A percentile compares a stretch with the other conserved stretches of the same genome.
phyloP scores from a whole-genome alignment of 345 rosid species.

The Boechera stricta region DNA sequence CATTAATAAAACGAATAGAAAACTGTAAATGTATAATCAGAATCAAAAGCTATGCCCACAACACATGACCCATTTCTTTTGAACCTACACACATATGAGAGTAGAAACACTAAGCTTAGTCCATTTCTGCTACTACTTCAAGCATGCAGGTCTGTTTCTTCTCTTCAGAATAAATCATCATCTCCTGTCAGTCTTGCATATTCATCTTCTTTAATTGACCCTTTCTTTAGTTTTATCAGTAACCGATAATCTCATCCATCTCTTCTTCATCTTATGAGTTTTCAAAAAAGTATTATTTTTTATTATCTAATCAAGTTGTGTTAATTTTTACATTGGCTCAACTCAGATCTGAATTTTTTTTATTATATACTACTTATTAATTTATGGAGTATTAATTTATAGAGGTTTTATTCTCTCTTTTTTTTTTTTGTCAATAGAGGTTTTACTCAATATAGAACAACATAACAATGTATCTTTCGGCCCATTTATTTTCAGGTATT shows the following conservation, averaged over 20 bases:
- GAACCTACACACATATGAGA: no score
- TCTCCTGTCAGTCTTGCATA: constrained; percentile 71
- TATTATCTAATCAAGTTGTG: no score
- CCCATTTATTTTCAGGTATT: neutral
- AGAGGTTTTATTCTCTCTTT: no score
- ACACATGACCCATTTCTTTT: neutral
- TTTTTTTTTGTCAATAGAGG: no score
- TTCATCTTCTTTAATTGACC: constrained; percentile 71
- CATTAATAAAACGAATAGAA: no score
- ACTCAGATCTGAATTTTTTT: no score
- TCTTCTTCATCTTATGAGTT: constrained; percentile 66
- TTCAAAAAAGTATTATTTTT: no score
- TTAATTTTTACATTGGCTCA: no score
- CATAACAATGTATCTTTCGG: neutral
- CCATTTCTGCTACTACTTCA: constrained; percentile 3
- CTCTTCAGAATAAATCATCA: constrained; percentile 55
- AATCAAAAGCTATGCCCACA: neutral
- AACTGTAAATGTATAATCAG: neutral
- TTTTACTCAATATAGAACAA: neutral
- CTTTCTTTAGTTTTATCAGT: constrained; percentile 68
- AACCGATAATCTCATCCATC: constrained; percentile 68
- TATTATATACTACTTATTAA: no score
- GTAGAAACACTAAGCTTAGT: no score
- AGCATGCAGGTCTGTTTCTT: constrained; percentile 11
- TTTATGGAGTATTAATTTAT: no score